Base-by-base conservation (phyloP, 2,329 filamentous ascomycete species). In the Triangularia setosa region DNA sequence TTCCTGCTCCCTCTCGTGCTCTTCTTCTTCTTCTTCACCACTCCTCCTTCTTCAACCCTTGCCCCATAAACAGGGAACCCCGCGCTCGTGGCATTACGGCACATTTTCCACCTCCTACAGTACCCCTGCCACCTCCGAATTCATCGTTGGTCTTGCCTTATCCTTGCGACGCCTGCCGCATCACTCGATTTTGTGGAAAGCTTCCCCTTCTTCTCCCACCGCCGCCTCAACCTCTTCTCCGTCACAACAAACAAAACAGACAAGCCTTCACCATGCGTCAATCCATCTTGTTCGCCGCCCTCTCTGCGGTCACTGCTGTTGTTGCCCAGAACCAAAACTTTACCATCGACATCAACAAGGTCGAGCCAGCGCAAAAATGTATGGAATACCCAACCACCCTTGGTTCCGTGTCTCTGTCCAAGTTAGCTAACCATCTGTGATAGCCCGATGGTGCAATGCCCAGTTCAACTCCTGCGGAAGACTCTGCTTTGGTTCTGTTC, bases 381-480 rank as follows among this genome's bases (percentile, higher is more conserved):
- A 77, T 69, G 79, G 73, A 48, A 3, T n/a, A n/a, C 18, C 25
- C n/a, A 14, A 21, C 14, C 28, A 58, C 12, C 56, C 18, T n/a
- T 52, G 3, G n/a, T 33, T 23, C 14, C n/a, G n/a, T n/a, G n/a
- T n/a, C n/a, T n/a, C n/a, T n/a, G 23, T 33, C 35, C 9, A n/a
- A 23, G 18, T 7, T 35, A 33, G 12, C 53, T 69, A 53, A 68
- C 65, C 9, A 40, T 23, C 55, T 63, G 25, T 4, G 11, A 3
- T 74, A 84, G 83, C 80, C 56, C 63, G 70, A 18, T 86, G 83
- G 84, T 87, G 84, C 74, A 72, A 71, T 60, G 82, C 78, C 52
- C 77, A 87, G 77, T 74, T 73, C 65, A 80, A 83, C 73, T 81
- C 79, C 44, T 87, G 84, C 76, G 66, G 67, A 56, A 74, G 74